Evolutionary conservation across 441 rosid genomes (phyloP).

Genomic region (Gossypium laxum): DNA sequence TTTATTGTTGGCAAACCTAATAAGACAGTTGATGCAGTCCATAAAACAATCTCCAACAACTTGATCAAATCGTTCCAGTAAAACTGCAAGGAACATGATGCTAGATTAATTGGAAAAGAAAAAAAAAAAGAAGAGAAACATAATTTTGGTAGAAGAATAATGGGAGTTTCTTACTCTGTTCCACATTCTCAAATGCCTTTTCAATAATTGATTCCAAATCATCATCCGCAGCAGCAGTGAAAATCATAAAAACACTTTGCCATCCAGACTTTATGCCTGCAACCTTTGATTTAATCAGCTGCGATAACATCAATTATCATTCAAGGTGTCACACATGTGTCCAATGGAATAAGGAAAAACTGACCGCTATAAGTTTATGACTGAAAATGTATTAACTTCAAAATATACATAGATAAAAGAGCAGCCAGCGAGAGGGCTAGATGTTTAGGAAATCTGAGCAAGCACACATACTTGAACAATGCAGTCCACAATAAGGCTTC

Average conservation of each 20-base stretch:
- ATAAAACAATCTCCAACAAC: slow-evolving; percentile 97
- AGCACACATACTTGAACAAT: slow-evolving; percentile 71
- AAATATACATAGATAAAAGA: not conserved
- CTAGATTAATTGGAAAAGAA: slow-evolving; percentile 18
- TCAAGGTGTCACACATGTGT: slow-evolving; percentile 9
- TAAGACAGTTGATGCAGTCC: slow-evolving; percentile 99
- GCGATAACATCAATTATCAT: slow-evolving; percentile 23
- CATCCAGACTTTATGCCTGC: slow-evolving; percentile 98
- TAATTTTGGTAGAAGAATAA: slow-evolving; percentile 15
- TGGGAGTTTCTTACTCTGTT: slow-evolving; percentile 54
- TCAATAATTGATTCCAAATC: slow-evolving; percentile 87
- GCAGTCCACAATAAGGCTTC: slow-evolving; percentile 94
- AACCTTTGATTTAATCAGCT: slow-evolving; percentile 98
- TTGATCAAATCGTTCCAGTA: slow-evolving; percentile 96
- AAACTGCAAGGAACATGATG: slow-evolving; percentile 54
- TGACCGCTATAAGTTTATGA: not conserved
- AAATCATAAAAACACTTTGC: slow-evolving; percentile 97
- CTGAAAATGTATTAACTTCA: not conserved
- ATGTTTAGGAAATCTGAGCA: slow-evolving; percentile 16
- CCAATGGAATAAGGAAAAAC: not conserved
- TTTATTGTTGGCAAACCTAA: slow-evolving; percentile 92
- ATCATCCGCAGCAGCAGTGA: slow-evolving; percentile 96
- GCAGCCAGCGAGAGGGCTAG: not conserved
- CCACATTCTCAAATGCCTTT: slow-evolving; percentile 96
- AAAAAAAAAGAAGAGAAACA: slow-evolving; percentile 6